phyloP scores from a whole-genome alignment of 2,329 filamentous ascomycete genomes.

The Xylariaceae sp. region DNA sequence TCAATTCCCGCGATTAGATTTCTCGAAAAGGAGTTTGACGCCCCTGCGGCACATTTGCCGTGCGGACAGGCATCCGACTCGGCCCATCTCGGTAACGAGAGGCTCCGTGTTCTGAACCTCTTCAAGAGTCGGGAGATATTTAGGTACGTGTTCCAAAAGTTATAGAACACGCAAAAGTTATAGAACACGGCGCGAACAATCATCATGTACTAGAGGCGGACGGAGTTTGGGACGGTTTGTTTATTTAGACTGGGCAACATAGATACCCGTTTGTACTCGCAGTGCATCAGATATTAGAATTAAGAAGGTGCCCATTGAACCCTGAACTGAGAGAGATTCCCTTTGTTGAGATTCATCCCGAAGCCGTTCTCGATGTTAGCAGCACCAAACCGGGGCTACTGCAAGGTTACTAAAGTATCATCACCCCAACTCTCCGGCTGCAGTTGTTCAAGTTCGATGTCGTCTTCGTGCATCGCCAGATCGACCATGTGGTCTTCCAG shows the following conservation, averaged over 20 bases:
- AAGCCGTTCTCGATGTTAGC: no score
- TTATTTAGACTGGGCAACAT: conserved; percentile 4
- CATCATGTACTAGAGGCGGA: no score
- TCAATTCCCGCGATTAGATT: conserved; percentile 94
- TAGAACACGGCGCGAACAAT: no score
- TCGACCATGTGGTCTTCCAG: neutral
- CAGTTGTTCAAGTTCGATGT: no score
- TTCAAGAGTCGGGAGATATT: conserved; percentile 92
- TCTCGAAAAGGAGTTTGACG: conserved; percentile 86
- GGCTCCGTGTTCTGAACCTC: conserved; percentile 81
- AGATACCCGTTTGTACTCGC: conserved; percentile 11
- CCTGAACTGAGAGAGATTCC: neutral
- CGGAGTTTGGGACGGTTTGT: conserved; percentile 8
- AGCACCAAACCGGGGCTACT: no score
- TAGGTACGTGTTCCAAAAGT: conserved; percentile 69
- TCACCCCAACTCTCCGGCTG: no score
- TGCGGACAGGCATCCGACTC: conserved; percentile 93
- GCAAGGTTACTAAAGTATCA: no score
- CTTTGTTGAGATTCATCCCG: no score
- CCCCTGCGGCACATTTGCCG: conserved; percentile 85
- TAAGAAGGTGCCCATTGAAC: neutral
- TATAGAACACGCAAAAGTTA: conserved; percentile 40
- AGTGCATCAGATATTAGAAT: neutral
- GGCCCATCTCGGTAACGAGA: conserved; percentile 91
- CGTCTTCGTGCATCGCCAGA: neutral